Evolutionary conservation across 1,284 basidiomycete species (phyloP).

Genomic region (Papiliotrema nemorosa): DNA sequence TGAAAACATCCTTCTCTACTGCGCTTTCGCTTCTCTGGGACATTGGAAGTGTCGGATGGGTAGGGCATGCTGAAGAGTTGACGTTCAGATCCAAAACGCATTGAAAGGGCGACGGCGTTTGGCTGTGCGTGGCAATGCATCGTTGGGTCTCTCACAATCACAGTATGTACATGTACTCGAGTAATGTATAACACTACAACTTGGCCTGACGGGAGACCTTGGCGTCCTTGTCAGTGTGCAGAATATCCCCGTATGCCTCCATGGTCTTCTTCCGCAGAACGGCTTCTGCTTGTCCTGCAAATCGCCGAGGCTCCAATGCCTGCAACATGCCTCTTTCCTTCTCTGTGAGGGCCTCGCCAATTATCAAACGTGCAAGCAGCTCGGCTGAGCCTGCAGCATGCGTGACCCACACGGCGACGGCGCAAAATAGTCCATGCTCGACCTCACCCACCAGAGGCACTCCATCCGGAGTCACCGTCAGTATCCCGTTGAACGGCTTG

Average conservation of each 20-base stretch:
- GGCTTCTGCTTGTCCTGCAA: conserved; percentile 10
- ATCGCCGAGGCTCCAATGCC: conserved; percentile 34
- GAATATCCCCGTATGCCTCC: conserved; percentile 27
- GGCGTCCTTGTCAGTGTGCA: conserved; percentile 13
- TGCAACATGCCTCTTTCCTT: conserved; percentile 11
- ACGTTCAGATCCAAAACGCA: no score
- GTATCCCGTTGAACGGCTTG: conserved; percentile 25
- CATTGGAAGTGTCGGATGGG: not conserved
- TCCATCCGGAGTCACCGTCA: conserved; percentile 29
- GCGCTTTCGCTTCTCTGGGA: not conserved
- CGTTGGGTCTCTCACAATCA: no score
- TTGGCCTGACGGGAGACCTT: not conserved
- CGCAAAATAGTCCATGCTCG: conserved; percentile 16
- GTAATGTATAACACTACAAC: not conserved
- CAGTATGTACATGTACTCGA: no score
- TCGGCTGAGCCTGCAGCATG: conserved; percentile 21
- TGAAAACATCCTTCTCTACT: not conserved
- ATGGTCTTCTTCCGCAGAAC: conserved; percentile 12
- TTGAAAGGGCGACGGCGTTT: no score
- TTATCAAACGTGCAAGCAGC: conserved; percentile 19
- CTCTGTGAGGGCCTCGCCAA: not conserved
- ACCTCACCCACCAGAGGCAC: conserved; percentile 23
- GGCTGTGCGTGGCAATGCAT: no score
- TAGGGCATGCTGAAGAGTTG: no score
- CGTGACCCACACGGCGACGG: conserved; percentile 30